A percentile compares a stretch with the other conserved stretches of the same genome.
Evolutionary conservation across 2,329 filamentous ascomycete species (phyloP).

Genomic region (Xylariaceae sp.): DNA sequence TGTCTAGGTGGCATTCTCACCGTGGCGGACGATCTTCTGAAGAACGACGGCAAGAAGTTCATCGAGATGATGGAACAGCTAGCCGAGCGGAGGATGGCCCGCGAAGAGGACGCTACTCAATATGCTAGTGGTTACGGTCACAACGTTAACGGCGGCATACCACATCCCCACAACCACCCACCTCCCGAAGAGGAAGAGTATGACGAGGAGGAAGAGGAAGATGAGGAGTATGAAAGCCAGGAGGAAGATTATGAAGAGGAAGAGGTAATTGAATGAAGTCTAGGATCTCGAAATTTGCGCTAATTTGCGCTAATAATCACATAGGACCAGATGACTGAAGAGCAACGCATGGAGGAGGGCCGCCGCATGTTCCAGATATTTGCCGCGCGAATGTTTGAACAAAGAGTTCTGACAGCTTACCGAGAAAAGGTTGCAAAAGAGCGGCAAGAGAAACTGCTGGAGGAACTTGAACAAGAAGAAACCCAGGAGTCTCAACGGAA

Average conservation of each 20-base stretch:
- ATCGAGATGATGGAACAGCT: slow-evolving; percentile 99
- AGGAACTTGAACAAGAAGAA: slow-evolving; percentile 88
- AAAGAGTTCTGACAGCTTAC: slow-evolving; percentile 95
- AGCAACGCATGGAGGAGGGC: slow-evolving; percentile 98
- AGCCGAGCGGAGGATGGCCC: slow-evolving; percentile 94
- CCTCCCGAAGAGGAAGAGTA: slow-evolving; percentile 79
- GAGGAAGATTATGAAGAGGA: slow-evolving; percentile 79
- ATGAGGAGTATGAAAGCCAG: slow-evolving; percentile 68
- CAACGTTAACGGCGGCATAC: slow-evolving; percentile 65
- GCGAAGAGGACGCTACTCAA: slow-evolving; percentile 85
- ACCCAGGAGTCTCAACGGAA: slow-evolving; percentile 78
- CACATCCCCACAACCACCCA: slow-evolving; percentile 71
- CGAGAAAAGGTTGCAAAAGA: slow-evolving; percentile 95
- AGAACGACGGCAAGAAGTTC: slow-evolving; percentile 99
- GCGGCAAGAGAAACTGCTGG: slow-evolving; percentile 86
- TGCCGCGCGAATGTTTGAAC: slow-evolving; percentile 98
- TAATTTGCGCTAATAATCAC: slow-evolving; percentile 44
- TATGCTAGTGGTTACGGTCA: slow-evolving; percentile 66
- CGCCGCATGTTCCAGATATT: slow-evolving; percentile 99
- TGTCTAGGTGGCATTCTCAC: slow-evolving; percentile 92
- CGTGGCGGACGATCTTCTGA: slow-evolving; percentile 95
- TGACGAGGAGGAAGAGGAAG: slow-evolving; percentile 68
- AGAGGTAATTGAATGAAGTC: slow-evolving; percentile 59
- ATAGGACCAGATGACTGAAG: slow-evolving; percentile 96
- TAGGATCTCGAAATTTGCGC: slow-evolving; percentile 18